Conservation (phyloP, 2,329 filamentous ascomycete genomes). For the Hypomyces rosellus region DNA sequence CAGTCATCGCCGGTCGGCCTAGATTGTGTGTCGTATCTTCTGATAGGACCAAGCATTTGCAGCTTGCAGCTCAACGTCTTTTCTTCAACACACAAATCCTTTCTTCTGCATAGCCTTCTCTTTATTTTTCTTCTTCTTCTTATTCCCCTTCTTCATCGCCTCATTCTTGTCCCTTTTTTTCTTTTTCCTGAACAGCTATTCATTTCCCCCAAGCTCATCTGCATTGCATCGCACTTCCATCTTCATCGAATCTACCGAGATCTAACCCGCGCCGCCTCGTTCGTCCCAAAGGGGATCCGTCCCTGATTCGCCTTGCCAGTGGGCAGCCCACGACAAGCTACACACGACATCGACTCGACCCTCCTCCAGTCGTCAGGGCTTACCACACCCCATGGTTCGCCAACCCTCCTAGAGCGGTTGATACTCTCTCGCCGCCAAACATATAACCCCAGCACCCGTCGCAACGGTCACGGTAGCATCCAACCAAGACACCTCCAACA, state of each 20-base stretch:
- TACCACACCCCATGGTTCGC: not conserved
- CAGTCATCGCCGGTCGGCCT: not conserved
- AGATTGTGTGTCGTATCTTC: not conserved
- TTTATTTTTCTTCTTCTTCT: not conserved
- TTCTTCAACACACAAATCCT: not conserved
- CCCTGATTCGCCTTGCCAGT: no score
- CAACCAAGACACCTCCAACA: not conserved
- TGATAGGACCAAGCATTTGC: not conserved
- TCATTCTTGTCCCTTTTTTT: not conserved
- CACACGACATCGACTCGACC: not conserved
- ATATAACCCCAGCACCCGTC: not conserved
- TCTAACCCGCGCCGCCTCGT: no score
- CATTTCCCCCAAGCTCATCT: not conserved
- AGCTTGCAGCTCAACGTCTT: not conserved
- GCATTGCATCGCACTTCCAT: not conserved
- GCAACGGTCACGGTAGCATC: not conserved
- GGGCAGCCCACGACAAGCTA: no score
- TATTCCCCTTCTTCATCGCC: not conserved
- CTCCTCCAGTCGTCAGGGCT: no score
- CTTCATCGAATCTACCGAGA: no score
- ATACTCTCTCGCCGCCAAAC: conserved; percentile 6
- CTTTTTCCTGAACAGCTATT: not conserved
- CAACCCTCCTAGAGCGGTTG: conserved; percentile 8
- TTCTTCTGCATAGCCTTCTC: not conserved
- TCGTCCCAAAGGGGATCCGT: no score